Evolutionary conservation across 352 stramenopile genomes (phyloP).

Genomic region (Phytopythium ostracodes): DNA sequence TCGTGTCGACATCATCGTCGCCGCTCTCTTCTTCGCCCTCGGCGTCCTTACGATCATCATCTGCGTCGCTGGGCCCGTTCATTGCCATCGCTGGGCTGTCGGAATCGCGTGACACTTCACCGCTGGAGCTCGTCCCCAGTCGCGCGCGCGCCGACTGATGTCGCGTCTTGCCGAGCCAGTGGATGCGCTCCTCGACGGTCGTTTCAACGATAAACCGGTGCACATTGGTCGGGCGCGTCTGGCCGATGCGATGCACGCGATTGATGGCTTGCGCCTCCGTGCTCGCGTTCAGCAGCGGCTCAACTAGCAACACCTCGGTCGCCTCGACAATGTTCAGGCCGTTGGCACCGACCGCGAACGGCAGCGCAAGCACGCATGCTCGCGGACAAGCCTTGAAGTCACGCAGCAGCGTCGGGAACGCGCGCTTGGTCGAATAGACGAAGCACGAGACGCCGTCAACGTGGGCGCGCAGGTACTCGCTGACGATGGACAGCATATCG

Average conservation of each 20-base stretch:
- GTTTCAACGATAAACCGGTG: conserved; percentile 87
- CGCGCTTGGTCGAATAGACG: conserved; percentile 51
- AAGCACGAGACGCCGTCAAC: conserved; percentile 63
- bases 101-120: not conserved
- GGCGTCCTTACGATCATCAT: not conserved
- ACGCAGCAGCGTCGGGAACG: conserved; percentile 36
- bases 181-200: conserved; percentile 89
- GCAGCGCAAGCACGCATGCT: conserved; percentile 65
- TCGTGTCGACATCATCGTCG: conserved; percentile 14
- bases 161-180: conserved; percentile 21
- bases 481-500: conserved; percentile 68
- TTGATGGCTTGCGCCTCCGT: conserved; percentile 89
- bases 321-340: conserved; percentile 91
- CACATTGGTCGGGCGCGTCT: conserved; percentile 77
- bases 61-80: not conserved
- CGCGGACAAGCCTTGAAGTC: conserved; percentile 47
- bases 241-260: conserved; percentile 89
- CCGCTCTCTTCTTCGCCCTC: conserved; percentile 17
- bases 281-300: conserved; percentile 83
- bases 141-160: conserved; percentile 4
- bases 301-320: conserved; percentile 90
- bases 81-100: not conserved
- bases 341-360: conserved; percentile 88
- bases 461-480: conserved; percentile 11
- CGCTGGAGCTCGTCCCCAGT: not conserved